Conservation (phyloP, 495 filamentous ascomycete species). For the Aspergillus nidulans region DNA sequence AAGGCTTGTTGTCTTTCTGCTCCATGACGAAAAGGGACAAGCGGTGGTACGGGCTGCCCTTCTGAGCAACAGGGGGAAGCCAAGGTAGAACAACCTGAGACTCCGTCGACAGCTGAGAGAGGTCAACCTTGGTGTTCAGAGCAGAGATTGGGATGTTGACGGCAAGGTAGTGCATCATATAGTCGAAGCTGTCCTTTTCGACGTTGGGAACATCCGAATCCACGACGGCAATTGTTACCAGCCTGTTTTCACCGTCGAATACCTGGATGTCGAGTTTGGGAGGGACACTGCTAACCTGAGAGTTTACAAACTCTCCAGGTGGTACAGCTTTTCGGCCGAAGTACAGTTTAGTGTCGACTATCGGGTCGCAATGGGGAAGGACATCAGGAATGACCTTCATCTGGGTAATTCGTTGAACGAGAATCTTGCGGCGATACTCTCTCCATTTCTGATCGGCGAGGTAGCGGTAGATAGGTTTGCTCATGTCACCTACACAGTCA, state of each 20-base stretch:
- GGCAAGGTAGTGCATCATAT: constrained; percentile 81
- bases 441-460: constrained; percentile 87
- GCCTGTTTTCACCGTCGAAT: constrained; percentile 73
- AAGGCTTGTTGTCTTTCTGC: constrained; percentile 56
- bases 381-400: constrained; percentile 90
- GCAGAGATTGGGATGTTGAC: constrained; percentile 59
- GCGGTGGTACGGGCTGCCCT: constrained; percentile 88
- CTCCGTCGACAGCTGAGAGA: constrained; percentile 48
- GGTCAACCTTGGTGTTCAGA: constrained; percentile 46
- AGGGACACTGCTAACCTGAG: constrained; percentile 59
- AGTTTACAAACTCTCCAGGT: constrained; percentile 75
- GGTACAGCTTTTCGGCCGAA: constrained; percentile 64
- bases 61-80: constrained; percentile 81
- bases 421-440: constrained; percentile 65
- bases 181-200: constrained; percentile 70
- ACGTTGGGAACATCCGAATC: constrained; percentile 87
- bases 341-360: constrained; percentile 69
- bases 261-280: constrained; percentile 77
- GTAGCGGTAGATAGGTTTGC: constrained; percentile 91
- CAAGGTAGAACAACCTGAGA: constrained; percentile 70
- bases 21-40: constrained; percentile 76
- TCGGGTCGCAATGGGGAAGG: constrained; percentile 77
- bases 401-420: constrained; percentile 83
- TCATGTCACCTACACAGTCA: constrained; percentile 71
- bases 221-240: constrained; percentile 79